phyloP scores from a whole-genome alignment of 805 yeast genomes.

The Candida odintsovae region DNA sequence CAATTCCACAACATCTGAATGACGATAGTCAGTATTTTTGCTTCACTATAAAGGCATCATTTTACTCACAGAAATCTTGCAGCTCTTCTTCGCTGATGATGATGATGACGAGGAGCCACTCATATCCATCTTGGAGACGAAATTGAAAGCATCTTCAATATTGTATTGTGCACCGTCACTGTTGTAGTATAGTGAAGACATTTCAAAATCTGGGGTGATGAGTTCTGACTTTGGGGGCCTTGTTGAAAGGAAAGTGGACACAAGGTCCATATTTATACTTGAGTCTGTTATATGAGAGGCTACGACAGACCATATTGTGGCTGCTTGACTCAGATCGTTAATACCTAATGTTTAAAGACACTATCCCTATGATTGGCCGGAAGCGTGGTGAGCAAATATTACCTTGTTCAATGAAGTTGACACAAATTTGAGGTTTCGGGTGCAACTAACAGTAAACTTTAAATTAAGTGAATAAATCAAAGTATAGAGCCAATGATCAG shows the following conservation, averaged over 20 bases:
- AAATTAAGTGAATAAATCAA: neutral
- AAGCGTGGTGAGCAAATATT: neutral
- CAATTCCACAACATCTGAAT: conserved; percentile 64
- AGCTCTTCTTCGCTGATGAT: conserved; percentile 10
- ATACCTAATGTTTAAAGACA: too few species aligned
- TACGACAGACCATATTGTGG: too few species aligned
- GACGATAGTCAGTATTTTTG: neutral
- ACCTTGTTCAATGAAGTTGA: neutral
- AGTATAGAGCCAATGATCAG: too few species aligned
- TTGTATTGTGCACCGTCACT: conserved; percentile 27
- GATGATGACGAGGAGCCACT: conserved; percentile 5
- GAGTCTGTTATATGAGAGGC: too few species aligned
- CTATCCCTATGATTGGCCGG: too few species aligned
- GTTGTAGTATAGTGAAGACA: conserved; percentile 30
- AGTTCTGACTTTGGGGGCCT: too few species aligned
- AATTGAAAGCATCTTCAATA: conserved; percentile 11
- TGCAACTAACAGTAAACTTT: too few species aligned
- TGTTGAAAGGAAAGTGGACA: neutral
- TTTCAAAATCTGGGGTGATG: neutral
- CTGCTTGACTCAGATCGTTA: too few species aligned
- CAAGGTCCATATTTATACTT: neutral
- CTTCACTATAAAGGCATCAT: neutral
- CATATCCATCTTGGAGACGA: conserved; percentile 15
- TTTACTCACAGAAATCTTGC: conserved; percentile 25
- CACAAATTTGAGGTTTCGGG: neutral